Percentiles rank a stretch among this genome's conserved stretches.
These are phyloP conservation scores for Kondoa subrosea DNA, from an alignment of 768 basidiomycete genomes.

Conservation along the genomic window DNA sequence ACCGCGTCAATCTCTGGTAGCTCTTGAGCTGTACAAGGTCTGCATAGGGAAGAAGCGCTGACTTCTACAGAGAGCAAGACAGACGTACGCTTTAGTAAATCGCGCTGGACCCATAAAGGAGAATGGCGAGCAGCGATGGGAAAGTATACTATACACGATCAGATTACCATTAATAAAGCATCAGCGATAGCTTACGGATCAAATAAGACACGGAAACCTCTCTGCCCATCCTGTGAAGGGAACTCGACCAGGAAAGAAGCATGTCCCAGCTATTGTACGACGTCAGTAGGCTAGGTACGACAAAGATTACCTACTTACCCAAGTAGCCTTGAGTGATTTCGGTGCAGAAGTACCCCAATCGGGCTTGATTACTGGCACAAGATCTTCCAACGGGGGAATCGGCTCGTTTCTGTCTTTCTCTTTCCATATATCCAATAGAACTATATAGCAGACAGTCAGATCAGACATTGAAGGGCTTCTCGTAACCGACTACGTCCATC, in stretches of 20 bases:
- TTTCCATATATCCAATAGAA: not conserved
- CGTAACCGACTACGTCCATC: too few relatives aligned
- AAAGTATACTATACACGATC: conserved; percentile 30
- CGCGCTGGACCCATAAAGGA: conserved; percentile 24
- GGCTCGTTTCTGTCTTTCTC: not conserved
- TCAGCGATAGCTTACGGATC: conserved; percentile 30
- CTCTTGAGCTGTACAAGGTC: conserved; percentile 41
- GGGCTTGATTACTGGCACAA: not conserved
- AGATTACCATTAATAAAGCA: too few relatives aligned
- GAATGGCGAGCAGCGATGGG: conserved; percentile 29
- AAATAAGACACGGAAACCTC: conserved; percentile 32
- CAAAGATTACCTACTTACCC: too few relatives aligned
- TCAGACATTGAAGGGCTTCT: too few relatives aligned
- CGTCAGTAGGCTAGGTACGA: too few relatives aligned
- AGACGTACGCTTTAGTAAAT: conserved; percentile 17
- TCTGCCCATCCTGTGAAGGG: conserved; percentile 20
- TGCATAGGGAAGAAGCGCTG: too few relatives aligned
- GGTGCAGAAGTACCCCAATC: not conserved
- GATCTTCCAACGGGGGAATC: not conserved
- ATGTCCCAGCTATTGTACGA: conserved; percentile 31
- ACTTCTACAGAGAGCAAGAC: too few relatives aligned
- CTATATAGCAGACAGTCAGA: too few relatives aligned
- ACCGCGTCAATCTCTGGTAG: conserved; percentile 49
- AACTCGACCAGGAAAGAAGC: conserved; percentile 34
- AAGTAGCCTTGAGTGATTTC: not conserved